These are phyloP conservation scores for Penicillium turbatum DNA, from an alignment of 495 filamentous ascomycete species.

Conservation along the genomic window DNA sequence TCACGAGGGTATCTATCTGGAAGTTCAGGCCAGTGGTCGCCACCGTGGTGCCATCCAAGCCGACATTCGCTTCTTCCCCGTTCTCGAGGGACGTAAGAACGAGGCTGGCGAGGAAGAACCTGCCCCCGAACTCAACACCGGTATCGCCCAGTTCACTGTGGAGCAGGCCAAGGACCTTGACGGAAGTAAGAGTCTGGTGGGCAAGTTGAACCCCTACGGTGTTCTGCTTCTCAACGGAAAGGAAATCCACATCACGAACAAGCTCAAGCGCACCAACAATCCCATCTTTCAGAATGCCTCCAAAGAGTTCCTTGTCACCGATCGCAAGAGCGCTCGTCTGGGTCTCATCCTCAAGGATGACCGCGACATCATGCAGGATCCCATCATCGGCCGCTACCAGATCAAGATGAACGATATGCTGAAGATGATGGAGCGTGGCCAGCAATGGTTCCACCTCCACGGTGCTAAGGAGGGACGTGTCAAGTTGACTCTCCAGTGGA, in stretches of 20 bases:
- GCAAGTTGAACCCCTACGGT: constrained; percentile 85
- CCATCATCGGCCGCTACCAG: constrained; percentile 82
- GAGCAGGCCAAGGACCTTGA: constrained; percentile 97
- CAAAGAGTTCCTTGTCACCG: constrained; percentile 90
- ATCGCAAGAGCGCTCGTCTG: constrained; percentile 82
- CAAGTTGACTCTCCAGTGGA: constrained; percentile 90
- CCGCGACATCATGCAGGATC: constrained; percentile 76
- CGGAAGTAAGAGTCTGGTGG: constrained; percentile 80
- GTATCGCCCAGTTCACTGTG: constrained; percentile 87
- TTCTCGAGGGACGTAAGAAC: constrained; percentile 66
- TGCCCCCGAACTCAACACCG: constrained; percentile 82
- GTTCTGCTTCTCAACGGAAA: constrained; percentile 83
- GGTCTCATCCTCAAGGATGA: constrained; percentile 95
- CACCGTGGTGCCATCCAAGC: constrained; percentile 70
- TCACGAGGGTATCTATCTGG: constrained; percentile 78
- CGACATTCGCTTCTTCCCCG: constrained; percentile 94
- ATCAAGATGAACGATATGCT: constrained; percentile 93
- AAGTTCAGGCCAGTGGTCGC: constrained; percentile 80
- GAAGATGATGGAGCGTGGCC: constrained; percentile 83
- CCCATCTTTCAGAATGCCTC: constrained; percentile 87
- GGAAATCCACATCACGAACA: constrained; percentile 77
- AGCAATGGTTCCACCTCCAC: constrained; percentile 91
- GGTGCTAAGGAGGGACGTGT: constrained; percentile 77
- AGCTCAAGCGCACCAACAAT: constrained; percentile 92
- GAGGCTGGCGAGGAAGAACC: constrained; percentile 75